Evolutionary conservation across 2,329 filamentous ascomycete species (phyloP), one percentile per base, ranked within the genome.

Genomic region (Calonectria ilicicola): DNA sequence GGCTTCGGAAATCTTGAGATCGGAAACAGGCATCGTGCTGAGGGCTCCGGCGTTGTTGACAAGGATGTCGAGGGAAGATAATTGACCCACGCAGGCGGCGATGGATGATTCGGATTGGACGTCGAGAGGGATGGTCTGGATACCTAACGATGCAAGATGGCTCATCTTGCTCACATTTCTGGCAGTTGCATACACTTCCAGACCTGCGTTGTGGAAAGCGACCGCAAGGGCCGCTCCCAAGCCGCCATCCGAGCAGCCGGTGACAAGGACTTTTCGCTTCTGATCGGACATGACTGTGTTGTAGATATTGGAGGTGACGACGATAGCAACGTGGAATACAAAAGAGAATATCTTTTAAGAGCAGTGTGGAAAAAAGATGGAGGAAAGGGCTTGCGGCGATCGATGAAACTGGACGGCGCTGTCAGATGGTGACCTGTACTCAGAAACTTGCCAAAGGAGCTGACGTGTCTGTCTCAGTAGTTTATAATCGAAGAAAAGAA

Each of bases 101-200:
- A 86, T 72, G 35, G 82, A 73, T 2, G 51, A 40, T 3, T 44
- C 27, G 12, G 67, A 73, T 2, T n/a, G n/a, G 1, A 70, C 53
- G 19, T 73, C 71, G 9, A 73, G 26, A 10, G 49, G n/a, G 0
- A 70, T 40, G 5, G 42, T 64, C 12, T 64, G 17, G 26, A 64
- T 64, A 7, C 60, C 60, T 4, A 32, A 17, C 19, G n/a, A 12
- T 27, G 10, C 23, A 10, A 64, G 26, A 4, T 46, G 40, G 8
- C 23, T 14, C 26, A 64, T 46, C 42, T 64, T 64, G 40, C 12
- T 23, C 17, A n/a, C 40, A 21, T 47, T 64, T 32, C 60, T 40
- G 21, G 40, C 40, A 3, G 23, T 64, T 5, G 60, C 60, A 19
- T 32, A 32, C 19, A 64, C 60, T 21, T 35, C 40, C 4, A 27